Base-by-base conservation (phyloP, 768 basidiomycete species). In the Holtermanniella nyarrowii region DNA sequence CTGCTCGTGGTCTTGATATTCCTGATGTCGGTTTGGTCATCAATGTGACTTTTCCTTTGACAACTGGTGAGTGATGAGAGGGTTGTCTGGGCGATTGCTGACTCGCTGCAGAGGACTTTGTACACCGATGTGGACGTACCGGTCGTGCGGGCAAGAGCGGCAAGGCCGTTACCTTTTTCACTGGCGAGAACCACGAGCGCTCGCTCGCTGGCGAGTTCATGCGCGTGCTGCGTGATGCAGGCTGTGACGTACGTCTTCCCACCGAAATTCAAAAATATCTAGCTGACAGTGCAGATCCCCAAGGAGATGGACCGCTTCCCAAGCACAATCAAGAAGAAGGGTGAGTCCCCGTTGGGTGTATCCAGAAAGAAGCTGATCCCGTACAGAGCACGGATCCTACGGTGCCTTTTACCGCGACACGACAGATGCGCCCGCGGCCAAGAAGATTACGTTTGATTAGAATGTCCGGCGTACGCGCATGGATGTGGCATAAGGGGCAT, bases 161-260 rank as follows among this genome's bases (percentile, higher is more conserved):
- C 50, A 88, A 87, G 70, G 85, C 88, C 20, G 83, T 95, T 62
- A 97, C 93, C 20, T 96, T 95, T 76, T 97, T 96, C 74, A 96
- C 93, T 0, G 91, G 91, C 4, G 86, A 88, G 49, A 74, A 81
- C 39, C 82, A 95, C 71, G 90, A 95, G 73, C 77, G 80, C 45
- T 77, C 82, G 20, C 76, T 95, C 2, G 91, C 95, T 5, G 95
- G 95, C 5, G 93, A 96, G 70, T 79, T 96, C 50, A 89, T 88
- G 59, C 79, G 86, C 5, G 88, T 99, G 39, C 77, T 97, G 49
- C 75, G 84, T 48, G 95, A 97, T 69, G 84, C 85, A 42, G 87
- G 85, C 25, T 87, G 86, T 22, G 65, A 65, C 42, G 52, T 57
- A 18, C 10, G 55, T 52, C 22, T 31, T 20, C 18, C 18, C 21